Evolutionary conservation across 2,329 filamentous ascomycete genomes (phyloP).

Genomic region (Mycocentrospora acerina): DNA sequence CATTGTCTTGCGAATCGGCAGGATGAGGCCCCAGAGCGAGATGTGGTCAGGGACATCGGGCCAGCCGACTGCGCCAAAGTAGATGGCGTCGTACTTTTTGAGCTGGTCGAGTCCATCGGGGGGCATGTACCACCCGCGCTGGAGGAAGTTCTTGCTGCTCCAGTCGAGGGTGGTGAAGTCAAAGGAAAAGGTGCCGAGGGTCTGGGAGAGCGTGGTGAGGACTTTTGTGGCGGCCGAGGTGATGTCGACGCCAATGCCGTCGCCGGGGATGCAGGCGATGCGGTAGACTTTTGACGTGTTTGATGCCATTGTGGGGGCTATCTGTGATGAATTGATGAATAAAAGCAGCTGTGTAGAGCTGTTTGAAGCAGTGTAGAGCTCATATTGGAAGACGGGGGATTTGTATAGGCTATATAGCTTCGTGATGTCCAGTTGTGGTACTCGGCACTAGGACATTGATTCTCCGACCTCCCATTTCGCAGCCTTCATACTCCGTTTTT

Average conservation of each 20-base stretch:
- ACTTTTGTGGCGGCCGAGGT: conserved; percentile 30
- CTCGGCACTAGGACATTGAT: too few relatives aligned
- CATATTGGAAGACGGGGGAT: too few relatives aligned
- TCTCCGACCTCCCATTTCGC: too few relatives aligned
- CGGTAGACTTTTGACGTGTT: conserved; percentile 32
- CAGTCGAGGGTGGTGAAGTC: conserved; percentile 56
- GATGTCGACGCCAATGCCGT: conserved; percentile 37
- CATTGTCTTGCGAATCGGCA: conserved; percentile 67
- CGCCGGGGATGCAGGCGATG: conserved; percentile 37
- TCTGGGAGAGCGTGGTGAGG: conserved; percentile 47
- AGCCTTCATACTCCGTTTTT: too few relatives aligned
- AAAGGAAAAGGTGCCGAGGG: conserved; percentile 50
- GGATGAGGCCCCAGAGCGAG: conserved; percentile 65
- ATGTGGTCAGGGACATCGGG: conserved; percentile 67
- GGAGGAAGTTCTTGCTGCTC: conserved; percentile 51
- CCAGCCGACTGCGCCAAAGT: conserved; percentile 62
- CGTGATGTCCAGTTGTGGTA: too few relatives aligned
- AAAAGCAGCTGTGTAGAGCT: background rate
- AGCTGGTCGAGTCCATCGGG: conserved; percentile 53
- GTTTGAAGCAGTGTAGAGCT: too few relatives aligned
- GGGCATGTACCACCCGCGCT: conserved; percentile 56
- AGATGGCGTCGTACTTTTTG: conserved; percentile 55
- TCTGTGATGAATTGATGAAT: conserved; percentile 1
- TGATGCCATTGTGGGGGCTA: conserved; percentile 23
- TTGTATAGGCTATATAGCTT: too few relatives aligned